These are phyloP conservation scores for Aspergillus novofumigatus DNA, from an alignment of 2,329 filamentous ascomycete genomes.

Conservation along the genomic window DNA sequence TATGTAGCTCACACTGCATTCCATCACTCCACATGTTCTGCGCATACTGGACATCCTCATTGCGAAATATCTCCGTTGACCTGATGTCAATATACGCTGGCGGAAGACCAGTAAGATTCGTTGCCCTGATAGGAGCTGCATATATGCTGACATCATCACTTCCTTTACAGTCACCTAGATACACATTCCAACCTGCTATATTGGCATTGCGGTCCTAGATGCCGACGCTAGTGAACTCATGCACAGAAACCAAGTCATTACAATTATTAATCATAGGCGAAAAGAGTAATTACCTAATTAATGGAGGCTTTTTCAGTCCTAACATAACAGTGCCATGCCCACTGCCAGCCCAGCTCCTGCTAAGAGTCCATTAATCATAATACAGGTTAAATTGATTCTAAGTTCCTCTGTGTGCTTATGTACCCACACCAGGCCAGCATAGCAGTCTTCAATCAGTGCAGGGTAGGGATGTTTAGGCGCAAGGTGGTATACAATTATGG, in stretches of 20 bases:
- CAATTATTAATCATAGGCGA: constrained; percentile 45
- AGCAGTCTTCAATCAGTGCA: constrained; percentile 38
- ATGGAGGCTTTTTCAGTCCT: constrained; percentile 33
- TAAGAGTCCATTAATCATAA: constrained; percentile 54
- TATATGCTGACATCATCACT: constrained; percentile 27
- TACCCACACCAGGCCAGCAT: constrained; percentile 35
- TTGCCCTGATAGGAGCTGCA: constrained; percentile 3
- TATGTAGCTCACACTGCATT: constrained; percentile 10
- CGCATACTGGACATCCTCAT: constrained; percentile 11
- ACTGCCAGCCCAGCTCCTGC: constrained; percentile 57
- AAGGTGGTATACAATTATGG: constrained; percentile 42
- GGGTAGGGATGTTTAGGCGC: constrained; percentile 42
- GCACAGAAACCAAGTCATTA: constrained; percentile 5
- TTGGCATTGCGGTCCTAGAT: constrained; percentile 19
- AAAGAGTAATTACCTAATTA: constrained; percentile 38
- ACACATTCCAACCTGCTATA: constrained; percentile 18
- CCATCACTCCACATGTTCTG: constrained; percentile 6
- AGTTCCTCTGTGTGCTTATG: constrained; percentile 26
- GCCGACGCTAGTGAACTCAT: constrained; percentile 1
- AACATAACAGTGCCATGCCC: constrained; percentile 48
- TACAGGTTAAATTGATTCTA: constrained; percentile 45
- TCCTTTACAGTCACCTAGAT: constrained; percentile 19
- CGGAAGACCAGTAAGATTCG: constrained; percentile 4
- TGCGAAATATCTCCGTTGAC: constrained; percentile 10
- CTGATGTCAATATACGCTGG: constrained; percentile 13